Evolutionary conservation across 1,284 basidiomycete genomes (phyloP), one percentile per base, ranked within the genome.

Genomic region (Porodaedalea pini): DNA sequence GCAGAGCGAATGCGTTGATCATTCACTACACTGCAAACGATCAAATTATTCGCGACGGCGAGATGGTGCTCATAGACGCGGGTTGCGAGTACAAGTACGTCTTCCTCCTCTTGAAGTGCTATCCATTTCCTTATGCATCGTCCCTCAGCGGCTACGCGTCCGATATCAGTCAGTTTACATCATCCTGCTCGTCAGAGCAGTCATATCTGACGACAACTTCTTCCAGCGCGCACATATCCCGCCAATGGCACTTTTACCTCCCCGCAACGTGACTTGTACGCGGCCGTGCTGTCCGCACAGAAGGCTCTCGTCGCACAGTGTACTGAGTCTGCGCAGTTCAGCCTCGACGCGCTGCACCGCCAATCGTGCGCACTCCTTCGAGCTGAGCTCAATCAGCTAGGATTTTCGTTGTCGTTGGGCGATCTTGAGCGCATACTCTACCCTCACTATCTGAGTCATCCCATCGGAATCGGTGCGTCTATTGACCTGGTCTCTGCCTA

Each of bases 11-110:
- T 67, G 84, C 90, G 2, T 77, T 95, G 1, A 87, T 92, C 34
- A 94, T 98, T 61, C 94, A 98, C 66, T 97, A 97, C 68, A 95
- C 93, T 0, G 80, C 86, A 29, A 97, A 97, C 69, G 87, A 95
- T 69, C 90, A 91, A 58, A 66, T 88, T 29, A 72, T 94, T 5
- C 75, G 79, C 40, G 72, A 82, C 2, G 82, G 78, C n/a, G 92
- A 97, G 64, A 74, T 94, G 62, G 78, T 97, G 4, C 77, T 97
- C 6, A 83, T 97, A 57, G 94, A 98, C 64, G 94, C 94, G 1
- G 93, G 88, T 34, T 93, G 91, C 66, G 93, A 94, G 78, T 88
- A 85, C 71, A 86, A 91, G 85, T 92, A 68, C 60, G 86, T 70
- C 48, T 29, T 52, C 43, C 23, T 10, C 50, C 21, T 39, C 29